These are phyloP conservation scores for Clitopilus passeckerianus DNA, from an alignment of 768 basidiomycete species.

Conservation along the genomic window DNA sequence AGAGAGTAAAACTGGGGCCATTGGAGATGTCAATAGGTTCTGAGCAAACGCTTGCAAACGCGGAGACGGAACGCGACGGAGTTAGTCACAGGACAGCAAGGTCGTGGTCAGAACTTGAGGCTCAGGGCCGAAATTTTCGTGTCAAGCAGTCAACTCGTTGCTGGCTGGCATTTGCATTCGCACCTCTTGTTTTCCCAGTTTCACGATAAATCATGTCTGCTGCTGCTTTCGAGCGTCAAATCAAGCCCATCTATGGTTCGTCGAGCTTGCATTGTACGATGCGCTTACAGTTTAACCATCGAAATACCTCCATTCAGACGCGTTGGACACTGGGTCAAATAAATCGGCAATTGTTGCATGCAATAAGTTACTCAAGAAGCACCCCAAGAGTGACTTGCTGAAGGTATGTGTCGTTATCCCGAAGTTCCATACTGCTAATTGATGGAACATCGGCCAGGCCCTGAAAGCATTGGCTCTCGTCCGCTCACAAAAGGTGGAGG, in stretches of 20 bases:
- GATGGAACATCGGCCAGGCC: constrained; percentile 29
- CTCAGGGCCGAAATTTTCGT: not conserved
- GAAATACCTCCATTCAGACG: constrained; percentile 43
- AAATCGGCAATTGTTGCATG: constrained; percentile 82
- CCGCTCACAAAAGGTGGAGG: constrained; percentile 82
- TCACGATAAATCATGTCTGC: constrained; percentile 36
- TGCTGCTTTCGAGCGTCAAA: constrained; percentile 68
- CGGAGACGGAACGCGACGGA: not conserved
- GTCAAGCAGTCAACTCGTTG: not conserved
- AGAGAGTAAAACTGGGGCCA: constrained; percentile 49
- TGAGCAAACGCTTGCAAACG: not conserved
- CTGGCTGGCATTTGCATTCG: not conserved
- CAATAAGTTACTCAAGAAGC: constrained; percentile 86
- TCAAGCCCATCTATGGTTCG: constrained; percentile 82
- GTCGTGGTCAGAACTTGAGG: constrained; percentile 1
- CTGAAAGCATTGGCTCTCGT: constrained; percentile 82
- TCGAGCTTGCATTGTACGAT: constrained; percentile 3
- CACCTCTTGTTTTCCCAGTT: not conserved
- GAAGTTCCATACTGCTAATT: not conserved
- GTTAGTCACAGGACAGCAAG: not conserved
- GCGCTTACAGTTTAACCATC: constrained; percentile 1
- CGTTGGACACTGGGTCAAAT: constrained; percentile 80
- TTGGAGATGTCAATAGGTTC: constrained; percentile 8
- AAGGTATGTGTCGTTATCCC: constrained; percentile 40
- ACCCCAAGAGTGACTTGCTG: constrained; percentile 66